phyloP scores from a whole-genome alignment of 768 basidiomycete genomes.

The Suillus placidus region DNA sequence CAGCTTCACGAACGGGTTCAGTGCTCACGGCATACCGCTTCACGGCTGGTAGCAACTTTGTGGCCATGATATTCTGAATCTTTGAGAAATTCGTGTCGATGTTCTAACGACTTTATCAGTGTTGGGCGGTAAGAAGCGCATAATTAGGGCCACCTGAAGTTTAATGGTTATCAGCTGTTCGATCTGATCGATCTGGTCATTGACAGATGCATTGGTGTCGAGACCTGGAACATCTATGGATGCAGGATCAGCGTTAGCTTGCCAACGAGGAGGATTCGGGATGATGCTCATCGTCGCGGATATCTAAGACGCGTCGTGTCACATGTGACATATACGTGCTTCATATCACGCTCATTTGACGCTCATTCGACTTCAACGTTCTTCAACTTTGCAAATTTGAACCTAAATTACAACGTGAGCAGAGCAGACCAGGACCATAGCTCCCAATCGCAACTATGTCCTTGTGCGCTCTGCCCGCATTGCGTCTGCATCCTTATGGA shows the following conservation, averaged over 20 bases:
- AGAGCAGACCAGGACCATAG: no score
- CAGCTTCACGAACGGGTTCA: conserved; percentile 87
- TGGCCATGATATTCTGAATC: conserved; percentile 84
- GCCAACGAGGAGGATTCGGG: conserved; percentile 70
- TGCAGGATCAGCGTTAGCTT: conserved; percentile 62
- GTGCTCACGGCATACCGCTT: conserved; percentile 88
- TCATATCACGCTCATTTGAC: conserved; percentile 3
- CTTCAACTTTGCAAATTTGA: background rate
- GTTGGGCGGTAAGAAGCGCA: conserved; percentile 11
- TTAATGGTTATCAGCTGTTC: conserved; percentile 94
- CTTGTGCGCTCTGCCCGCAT: no score
- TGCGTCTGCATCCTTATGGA: background rate
- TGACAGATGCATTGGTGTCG: conserved; percentile 65
- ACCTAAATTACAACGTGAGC: no score
- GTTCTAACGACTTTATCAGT: conserved; percentile 50
- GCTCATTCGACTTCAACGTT: no score
- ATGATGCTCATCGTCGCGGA: conserved; percentile 42
- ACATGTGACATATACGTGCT: conserved; percentile 29
- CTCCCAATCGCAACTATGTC: no score
- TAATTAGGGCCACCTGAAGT: conserved; percentile 62
- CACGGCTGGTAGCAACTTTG: conserved; percentile 81
- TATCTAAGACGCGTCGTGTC: conserved; percentile 21
- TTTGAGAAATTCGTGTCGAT: conserved; percentile 93
- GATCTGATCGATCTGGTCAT: conserved; percentile 91
- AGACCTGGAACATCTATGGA: conserved; percentile 73